These are phyloP conservation scores for Neurospora sp. DNA, from an alignment of 495 filamentous ascomycete species.

Conservation along the genomic window DNA sequence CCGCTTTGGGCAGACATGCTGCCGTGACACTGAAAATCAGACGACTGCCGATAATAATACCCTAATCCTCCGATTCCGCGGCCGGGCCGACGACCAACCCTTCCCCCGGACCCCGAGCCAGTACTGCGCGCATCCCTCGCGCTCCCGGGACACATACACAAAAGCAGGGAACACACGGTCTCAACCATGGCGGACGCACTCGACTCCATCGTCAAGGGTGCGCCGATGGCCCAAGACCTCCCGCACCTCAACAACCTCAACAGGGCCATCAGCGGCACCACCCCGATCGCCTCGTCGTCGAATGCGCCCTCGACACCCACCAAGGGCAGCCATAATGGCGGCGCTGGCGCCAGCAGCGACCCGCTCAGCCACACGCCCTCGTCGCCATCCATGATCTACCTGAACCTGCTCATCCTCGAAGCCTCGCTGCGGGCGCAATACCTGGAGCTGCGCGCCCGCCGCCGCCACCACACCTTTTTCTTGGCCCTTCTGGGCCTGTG, in stretches of 20 bases:
- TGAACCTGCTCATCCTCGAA: slow-evolving; percentile 95
- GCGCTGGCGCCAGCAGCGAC: slow-evolving; percentile 36
- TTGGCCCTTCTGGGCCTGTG: slow-evolving; percentile 66
- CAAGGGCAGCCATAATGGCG: slow-evolving; percentile 16
- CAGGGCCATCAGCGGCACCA: slow-evolving; percentile 23
- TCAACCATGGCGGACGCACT: slow-evolving; percentile 45
- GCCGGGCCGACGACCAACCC: neutral
- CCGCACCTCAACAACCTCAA: slow-evolving; percentile 16
- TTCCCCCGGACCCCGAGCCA: neutral
- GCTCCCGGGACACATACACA: neutral
- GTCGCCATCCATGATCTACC: slow-evolving; percentile 90
- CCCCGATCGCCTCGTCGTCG: slow-evolving; percentile 27
- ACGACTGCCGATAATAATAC: neutral
- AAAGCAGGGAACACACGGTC: slow-evolving; percentile 1
- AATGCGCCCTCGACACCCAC: slow-evolving; percentile 24
- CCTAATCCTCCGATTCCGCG: neutral
- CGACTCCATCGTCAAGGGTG: slow-evolving; percentile 84
- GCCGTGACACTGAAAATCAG: neutral
- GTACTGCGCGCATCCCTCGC: neutral
- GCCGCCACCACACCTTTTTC: slow-evolving; percentile 94
- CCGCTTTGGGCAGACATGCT: neutral
- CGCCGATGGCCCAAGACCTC: slow-evolving; percentile 36
- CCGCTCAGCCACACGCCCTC: slow-evolving; percentile 75
- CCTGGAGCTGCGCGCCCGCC: slow-evolving; percentile 74
- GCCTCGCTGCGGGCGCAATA: slow-evolving; percentile 89